Evolutionary conservation across 768 basidiomycete genomes (phyloP).

Genomic region (Agaricus sinodeliciosus): DNA sequence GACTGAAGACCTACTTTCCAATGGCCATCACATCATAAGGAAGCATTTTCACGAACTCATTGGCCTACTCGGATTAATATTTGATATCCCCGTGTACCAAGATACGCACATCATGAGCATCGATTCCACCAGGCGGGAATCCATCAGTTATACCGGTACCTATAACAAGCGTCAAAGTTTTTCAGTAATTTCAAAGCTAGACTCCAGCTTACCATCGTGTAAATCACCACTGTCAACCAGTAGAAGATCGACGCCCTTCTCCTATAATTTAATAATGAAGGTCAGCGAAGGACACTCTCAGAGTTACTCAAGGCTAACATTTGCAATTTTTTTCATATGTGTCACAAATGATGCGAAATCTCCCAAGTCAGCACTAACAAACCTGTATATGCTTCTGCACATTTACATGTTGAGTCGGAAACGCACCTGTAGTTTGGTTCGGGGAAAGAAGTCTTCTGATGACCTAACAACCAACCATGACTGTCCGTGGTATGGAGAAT

Average conservation of each 20-base stretch:
- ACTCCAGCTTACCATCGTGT: constrained; percentile 46
- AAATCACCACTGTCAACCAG: constrained; percentile 79
- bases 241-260: constrained; percentile 75
- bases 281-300: neutral
- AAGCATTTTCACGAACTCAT: constrained; percentile 63
- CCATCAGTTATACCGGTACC: constrained; percentile 79
- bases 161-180: constrained; percentile 16
- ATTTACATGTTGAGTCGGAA: too few species aligned
- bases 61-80: constrained; percentile 36
- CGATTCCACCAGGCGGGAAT: constrained; percentile 59
- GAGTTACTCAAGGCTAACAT: constrained; percentile 25
- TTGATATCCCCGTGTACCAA: neutral
- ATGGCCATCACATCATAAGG: constrained; percentile 82
- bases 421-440: constrained; percentile 60
- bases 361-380: constrained; percentile 41
- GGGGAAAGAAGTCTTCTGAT: constrained; percentile 66
- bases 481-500: constrained; percentile 84
- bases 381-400: neutral
- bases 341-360: constrained; percentile 82
- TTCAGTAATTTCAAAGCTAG: neutral
- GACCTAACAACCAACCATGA: constrained; percentile 68
- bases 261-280: constrained; percentile 20
- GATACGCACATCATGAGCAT: constrained; percentile 57
- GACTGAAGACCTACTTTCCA: constrained; percentile 55
- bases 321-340: constrained; percentile 73